Percentiles rank a stretch among this genome's conserved stretches.
These are phyloP conservation scores for Eimeria zaria DNA, from an alignment of 169 alveolate genomes.

Conservation along the genomic window DNA sequence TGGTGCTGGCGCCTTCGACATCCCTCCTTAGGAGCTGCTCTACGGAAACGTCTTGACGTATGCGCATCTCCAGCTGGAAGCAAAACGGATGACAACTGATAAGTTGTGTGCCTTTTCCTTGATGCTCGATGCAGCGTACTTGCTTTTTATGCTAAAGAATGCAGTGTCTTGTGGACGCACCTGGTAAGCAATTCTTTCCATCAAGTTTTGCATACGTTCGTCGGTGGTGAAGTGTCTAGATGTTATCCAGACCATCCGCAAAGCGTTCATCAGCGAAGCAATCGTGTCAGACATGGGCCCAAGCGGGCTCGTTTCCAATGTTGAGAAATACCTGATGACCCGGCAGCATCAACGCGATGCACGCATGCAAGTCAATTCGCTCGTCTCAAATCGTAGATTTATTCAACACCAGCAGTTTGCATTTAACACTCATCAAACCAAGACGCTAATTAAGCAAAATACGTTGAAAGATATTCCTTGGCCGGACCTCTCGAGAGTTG, in stretches of 20 bases:
- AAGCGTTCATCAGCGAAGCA: constrained; percentile 86
- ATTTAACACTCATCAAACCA: not conserved
- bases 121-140: not conserved
- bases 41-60: constrained; percentile 56
- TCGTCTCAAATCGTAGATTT: not conserved
- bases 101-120: constrained; percentile 5
- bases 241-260: constrained; percentile 89
- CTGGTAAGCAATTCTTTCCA: constrained; percentile 88
- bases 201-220: constrained; percentile 88
- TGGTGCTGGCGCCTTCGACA: constrained; percentile 24
- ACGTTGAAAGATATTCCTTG: not conserved
- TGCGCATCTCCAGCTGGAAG: constrained; percentile 58
- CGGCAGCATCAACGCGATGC: not conserved
- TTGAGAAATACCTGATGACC: constrained; percentile 85
- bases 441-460: not conserved
- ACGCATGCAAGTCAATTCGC: not conserved
- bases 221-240: constrained; percentile 89
- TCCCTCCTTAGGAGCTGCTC: constrained; percentile 57
- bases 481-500: constrained; percentile 93
- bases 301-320: constrained; percentile 85
- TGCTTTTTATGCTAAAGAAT: not conserved
- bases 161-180: constrained; percentile 25
- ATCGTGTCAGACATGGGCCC: constrained; percentile 85
- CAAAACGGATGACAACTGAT: not conserved
- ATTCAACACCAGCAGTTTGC: not conserved